Percentiles rank a stretch among this genome's conserved stretches.
Conservation (phyloP, 768 basidiomycete genomes). For the Tricholoma bakamatsutake region DNA sequence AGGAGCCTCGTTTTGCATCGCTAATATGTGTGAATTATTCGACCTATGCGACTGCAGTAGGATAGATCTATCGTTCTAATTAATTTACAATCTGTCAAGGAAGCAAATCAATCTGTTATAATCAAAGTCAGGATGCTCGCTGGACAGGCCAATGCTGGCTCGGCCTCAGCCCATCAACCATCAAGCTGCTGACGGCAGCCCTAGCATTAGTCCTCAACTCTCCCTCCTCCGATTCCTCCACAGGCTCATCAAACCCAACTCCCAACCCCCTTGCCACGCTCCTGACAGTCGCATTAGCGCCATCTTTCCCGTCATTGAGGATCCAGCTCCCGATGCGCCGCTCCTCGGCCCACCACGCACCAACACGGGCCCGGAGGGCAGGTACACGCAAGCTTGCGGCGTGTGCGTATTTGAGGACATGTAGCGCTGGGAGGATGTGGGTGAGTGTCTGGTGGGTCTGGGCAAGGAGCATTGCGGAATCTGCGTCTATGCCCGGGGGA, state of each 20-base stretch:
- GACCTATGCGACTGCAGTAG: not conserved
- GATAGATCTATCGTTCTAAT: no score
- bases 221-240: constrained; percentile 20
- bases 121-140: not conserved
- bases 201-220: constrained; percentile 27
- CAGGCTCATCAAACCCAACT: constrained; percentile 30
- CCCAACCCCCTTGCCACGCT: constrained; percentile 41
- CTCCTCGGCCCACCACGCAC: constrained; percentile 54
- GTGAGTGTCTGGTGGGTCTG: constrained; percentile 29
- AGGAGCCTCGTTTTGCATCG: not conserved
- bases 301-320: constrained; percentile 33
- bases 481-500: constrained; percentile 23
- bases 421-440: constrained; percentile 40
- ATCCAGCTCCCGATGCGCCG: constrained; percentile 46
- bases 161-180: constrained; percentile 24
- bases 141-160: constrained; percentile 25
- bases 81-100: not conserved
- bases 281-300: constrained; percentile 27
- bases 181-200: constrained; percentile 24
- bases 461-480: constrained; percentile 11
- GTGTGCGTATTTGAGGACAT: constrained; percentile 50
- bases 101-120: not conserved
- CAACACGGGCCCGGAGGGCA: constrained; percentile 38
- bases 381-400: constrained; percentile 54
- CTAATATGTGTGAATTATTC: not conserved